Evolutionary conservation across 208 protist species (phyloP).

Genomic region (Tetramitus jugosus): DNA sequence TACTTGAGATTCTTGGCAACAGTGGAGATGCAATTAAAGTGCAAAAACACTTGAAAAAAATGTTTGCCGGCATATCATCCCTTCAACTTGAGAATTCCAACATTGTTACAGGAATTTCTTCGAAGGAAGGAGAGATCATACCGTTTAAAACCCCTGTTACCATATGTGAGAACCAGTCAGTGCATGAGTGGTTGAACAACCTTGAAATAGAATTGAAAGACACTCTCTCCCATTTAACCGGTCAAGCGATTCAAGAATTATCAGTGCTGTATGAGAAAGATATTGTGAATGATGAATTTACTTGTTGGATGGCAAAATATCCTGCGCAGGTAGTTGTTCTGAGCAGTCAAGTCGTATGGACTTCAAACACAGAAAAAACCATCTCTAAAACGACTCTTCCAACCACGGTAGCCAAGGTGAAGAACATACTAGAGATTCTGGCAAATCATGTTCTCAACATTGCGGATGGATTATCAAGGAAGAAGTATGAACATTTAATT

Average conservation of each 20-base stretch:
- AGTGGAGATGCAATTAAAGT: conserved; percentile 78
- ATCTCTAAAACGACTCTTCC: conserved; percentile 39
- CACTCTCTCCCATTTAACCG: conserved; percentile 56
- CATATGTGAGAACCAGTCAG: conserved; percentile 54
- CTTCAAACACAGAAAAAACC: conserved; percentile 61
- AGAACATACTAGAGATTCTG: conserved; percentile 73
- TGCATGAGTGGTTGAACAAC: conserved; percentile 84
- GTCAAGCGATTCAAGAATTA: conserved; percentile 30
- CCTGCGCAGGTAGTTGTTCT: conserved; percentile 81
- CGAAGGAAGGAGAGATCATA: conserved; percentile 59
- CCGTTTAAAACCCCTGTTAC: conserved; percentile 52
- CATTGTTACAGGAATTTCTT: conserved; percentile 50
- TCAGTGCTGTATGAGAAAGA: too few species aligned
- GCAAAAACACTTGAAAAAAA: conserved; percentile 95
- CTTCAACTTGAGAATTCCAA: conserved; percentile 54
- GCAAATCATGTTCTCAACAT: conserved; percentile 49
- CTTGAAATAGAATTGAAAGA: conserved; percentile 76
- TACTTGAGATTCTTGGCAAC: conserved; percentile 98
- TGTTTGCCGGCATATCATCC: conserved; percentile 95
- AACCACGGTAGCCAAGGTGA: too few species aligned
- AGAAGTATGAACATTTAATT: conserved; percentile 92
- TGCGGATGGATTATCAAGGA: conserved; percentile 46
- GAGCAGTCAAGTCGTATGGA: conserved; percentile 82
- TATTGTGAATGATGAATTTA: conserved; percentile 38
- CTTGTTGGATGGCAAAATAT: conserved; percentile 70